phyloP scores from a whole-genome alignment of 2,329 filamentous ascomycete genomes.

The Fusarium succisae region DNA sequence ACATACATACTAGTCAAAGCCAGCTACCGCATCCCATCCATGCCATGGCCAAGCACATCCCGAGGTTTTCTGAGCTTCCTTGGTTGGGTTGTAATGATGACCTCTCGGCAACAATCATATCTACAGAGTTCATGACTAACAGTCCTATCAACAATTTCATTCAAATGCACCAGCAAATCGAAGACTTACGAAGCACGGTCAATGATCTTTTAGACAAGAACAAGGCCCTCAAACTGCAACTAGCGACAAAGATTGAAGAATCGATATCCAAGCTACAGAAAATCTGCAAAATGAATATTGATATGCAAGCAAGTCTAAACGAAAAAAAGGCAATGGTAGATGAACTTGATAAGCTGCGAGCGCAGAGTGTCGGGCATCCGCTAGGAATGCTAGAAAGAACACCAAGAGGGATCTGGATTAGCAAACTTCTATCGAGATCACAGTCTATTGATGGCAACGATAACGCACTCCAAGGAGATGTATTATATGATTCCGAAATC shows the following conservation, averaged over 20 bases:
- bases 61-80: too few relatives aligned
- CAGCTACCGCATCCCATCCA: not conserved
- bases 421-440: not conserved
- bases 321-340: not conserved
- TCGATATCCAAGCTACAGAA: not conserved
- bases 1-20: not conserved
- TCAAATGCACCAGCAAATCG: not conserved
- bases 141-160: not conserved
- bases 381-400: not conserved
- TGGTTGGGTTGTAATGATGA: not conserved
- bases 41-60: not conserved
- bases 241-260: not conserved
- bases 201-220: not conserved
- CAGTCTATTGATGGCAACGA: not conserved
- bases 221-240: not conserved
- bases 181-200: not conserved
- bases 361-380: not conserved
- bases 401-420: not conserved
- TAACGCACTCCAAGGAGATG: accelerated
- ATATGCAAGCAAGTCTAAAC: not conserved
- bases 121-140: too few relatives aligned
- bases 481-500: too few relatives aligned
- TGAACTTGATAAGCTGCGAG: not conserved
- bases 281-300: not conserved
- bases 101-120: not conserved